A percentile compares a stretch with the other conserved stretches of the same genome.
Conservation (phyloP, 78 protist genomes). For the Creolimax fragrantissima region DNA sequence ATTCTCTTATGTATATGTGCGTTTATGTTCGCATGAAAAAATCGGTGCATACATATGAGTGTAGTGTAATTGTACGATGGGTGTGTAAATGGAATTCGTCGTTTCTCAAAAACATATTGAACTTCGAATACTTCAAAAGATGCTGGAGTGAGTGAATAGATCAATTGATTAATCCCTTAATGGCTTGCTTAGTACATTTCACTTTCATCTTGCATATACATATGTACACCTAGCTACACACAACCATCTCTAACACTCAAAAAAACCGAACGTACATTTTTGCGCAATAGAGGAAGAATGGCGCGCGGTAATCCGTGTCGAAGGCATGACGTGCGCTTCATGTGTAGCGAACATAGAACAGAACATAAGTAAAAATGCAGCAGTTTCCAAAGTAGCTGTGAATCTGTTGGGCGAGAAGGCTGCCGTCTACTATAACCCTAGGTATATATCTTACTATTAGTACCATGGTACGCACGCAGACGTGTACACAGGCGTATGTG, state of each 20-base stretch:
- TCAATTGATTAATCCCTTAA: too few species aligned
- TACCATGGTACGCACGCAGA: background rate
- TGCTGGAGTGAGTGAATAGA: too few species aligned
- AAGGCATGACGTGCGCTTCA: constrained; percentile 55
- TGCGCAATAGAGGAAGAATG: background rate
- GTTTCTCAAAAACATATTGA: too few species aligned
- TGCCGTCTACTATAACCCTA: background rate
- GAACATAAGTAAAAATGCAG: background rate
- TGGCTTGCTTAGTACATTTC: too few species aligned
- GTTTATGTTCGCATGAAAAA: too few species aligned
- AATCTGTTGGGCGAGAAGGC: background rate
- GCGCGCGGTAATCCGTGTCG: background rate
- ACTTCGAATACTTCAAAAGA: too few species aligned
- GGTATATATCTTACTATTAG: background rate
- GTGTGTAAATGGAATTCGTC: too few species aligned
- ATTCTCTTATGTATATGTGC: too few species aligned
- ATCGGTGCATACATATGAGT: too few species aligned
- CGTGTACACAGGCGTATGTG: background rate
- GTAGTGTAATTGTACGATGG: too few species aligned
- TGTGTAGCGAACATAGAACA: constrained; percentile 39
- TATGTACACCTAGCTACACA: too few species aligned
- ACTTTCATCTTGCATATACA: too few species aligned
- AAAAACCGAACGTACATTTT: background rate
- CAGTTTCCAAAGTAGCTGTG: constrained; percentile 1
- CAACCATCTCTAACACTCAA: background rate